Evolutionary conservation across 2,329 filamentous ascomycete species (phyloP), one percentile per base, ranked within the genome.

Genomic region (Aspergillus hortae): DNA sequence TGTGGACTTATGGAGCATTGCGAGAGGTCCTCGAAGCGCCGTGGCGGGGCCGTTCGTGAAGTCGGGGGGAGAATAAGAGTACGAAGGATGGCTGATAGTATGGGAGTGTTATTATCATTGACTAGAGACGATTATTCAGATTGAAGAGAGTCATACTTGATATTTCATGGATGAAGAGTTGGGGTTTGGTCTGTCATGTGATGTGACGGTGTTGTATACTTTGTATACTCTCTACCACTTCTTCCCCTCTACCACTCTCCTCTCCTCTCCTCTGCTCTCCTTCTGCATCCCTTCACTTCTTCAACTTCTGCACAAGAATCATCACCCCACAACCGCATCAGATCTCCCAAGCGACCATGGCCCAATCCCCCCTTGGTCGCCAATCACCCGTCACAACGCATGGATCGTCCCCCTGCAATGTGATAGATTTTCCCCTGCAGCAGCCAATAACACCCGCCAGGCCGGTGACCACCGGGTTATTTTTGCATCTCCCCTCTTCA

Each of bases 401-500:
- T 48, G 52, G 50, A 48, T 48, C 44, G 38, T 42, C 32, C 35
- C 35, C 43, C 54, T 58, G 56, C 55, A 54, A 49, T 56, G 57
- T 59, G 57, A 59, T 56, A 44, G 52, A 54, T 45, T 49, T 49
- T 44, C 44, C 56, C 58, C 56, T 60, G 58, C 58, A 58, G 53
- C 50, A 23, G 51, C 56, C 53, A 58, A 57, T 57, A 17, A 32
- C 46, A 36, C 15, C 12, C 15, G 23, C 15, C n/a, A 19, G 36
- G 36, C 46, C 41, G 35, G 46, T 14, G 17, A 38, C 35, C n/a
- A 21, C 10, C n/a, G 27, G 30, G 12, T 49, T 49, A 44, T 49
- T 49, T 49, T 49, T 49, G 44, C 27, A 44, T 44, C 47, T 14
- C 40, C 15, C 40, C 35, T 38, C 35, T 38, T 15, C 35, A 38